These are phyloP conservation scores for Chalaropsis ovoidea DNA, from an alignment of 2,329 filamentous ascomycete genomes.

Conservation along the genomic window DNA sequence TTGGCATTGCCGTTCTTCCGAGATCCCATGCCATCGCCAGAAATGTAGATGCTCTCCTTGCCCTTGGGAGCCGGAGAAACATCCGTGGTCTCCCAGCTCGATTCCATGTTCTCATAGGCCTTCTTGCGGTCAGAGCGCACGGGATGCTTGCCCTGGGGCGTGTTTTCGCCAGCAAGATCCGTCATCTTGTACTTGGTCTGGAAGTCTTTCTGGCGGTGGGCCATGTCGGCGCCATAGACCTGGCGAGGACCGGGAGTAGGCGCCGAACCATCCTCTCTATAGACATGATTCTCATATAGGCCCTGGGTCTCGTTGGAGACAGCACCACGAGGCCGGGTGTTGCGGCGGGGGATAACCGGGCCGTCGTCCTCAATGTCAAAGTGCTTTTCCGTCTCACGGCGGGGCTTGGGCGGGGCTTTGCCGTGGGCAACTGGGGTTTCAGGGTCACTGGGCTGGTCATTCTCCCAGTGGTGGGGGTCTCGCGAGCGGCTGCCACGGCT, in stretches of 20 bases:
- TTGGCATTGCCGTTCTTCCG: constrained; percentile 32
- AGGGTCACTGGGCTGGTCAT: constrained; percentile 43
- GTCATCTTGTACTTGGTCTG: constrained; percentile 66
- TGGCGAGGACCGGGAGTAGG: constrained; percentile 33
- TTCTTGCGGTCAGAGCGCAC: constrained; percentile 54
- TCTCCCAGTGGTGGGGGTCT: constrained; percentile 69
- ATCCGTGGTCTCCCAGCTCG: constrained; percentile 50
- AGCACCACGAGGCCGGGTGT: constrained; percentile 53
- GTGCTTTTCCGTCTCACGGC: constrained; percentile 70
- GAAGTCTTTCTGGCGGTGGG: constrained; percentile 45
- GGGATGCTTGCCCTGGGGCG: constrained; percentile 35
- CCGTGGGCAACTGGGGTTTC: constrained; percentile 45
- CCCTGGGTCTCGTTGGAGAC: constrained; percentile 48
- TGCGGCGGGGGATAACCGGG: constrained; percentile 36
- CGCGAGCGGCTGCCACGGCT: constrained; percentile 52
- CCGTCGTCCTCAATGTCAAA: constrained; percentile 71
- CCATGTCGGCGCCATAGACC: constrained; percentile 28
- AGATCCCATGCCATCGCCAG: constrained; percentile 51
- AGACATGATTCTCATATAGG: constrained; percentile 59
- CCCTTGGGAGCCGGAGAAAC: constrained; percentile 37
- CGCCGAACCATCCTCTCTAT: constrained; percentile 45
- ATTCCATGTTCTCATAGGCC: constrained; percentile 62
- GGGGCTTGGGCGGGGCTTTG: constrained; percentile 52
- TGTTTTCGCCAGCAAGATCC: constrained; percentile 51
- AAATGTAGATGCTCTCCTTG: constrained; percentile 32